Percentiles rank a stretch among this genome's conserved stretches.
phyloP scores from a whole-genome alignment of 2,329 filamentous ascomycete genomes.

The Sphaerulina vaccinii region DNA sequence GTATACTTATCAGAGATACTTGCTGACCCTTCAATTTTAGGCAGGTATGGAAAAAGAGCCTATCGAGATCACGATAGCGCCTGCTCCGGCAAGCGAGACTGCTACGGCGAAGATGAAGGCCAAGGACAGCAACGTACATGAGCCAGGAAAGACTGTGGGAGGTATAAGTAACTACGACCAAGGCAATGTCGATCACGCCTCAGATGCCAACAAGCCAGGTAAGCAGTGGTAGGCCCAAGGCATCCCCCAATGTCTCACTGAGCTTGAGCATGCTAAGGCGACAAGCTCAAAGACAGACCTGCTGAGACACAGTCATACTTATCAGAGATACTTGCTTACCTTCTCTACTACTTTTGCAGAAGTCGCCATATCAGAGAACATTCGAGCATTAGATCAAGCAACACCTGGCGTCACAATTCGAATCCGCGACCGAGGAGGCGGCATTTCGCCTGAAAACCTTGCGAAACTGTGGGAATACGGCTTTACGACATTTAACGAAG shows the following conservation, averaged over 20 bases:
- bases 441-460: slow-evolving; percentile 79
- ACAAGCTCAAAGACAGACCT: too few relatives aligned
- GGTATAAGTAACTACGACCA: slow-evolving; percentile 38
- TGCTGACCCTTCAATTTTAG: too few relatives aligned
- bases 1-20: too few relatives aligned
- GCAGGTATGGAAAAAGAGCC: slow-evolving; percentile 74
- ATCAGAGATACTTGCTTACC: too few relatives aligned
- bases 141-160: slow-evolving; percentile 21
- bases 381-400: slow-evolving; percentile 49
- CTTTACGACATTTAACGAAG: slow-evolving; percentile 88
- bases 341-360: too few relatives aligned
- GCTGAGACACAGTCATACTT: too few relatives aligned
- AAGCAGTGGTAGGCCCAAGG: too few relatives aligned
- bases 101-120: slow-evolving; percentile 17
- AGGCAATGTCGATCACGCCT: slow-evolving; percentile 39
- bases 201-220: slow-evolving; percentile 28
- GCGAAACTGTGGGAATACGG: slow-evolving; percentile 95
- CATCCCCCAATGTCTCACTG: too few relatives aligned
- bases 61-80: slow-evolving; percentile 88
- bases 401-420: slow-evolving; percentile 87
- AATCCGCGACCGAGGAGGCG: slow-evolving; percentile 92
- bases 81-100: slow-evolving; percentile 54
- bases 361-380: slow-evolving; percentile 37
- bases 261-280: too few relatives aligned
- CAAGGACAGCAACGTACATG: slow-evolving; percentile 18